These are phyloP conservation scores for Aphanomyces cochlioides DNA, from an alignment of 352 stramenopile species.

Conservation along the genomic window DNA sequence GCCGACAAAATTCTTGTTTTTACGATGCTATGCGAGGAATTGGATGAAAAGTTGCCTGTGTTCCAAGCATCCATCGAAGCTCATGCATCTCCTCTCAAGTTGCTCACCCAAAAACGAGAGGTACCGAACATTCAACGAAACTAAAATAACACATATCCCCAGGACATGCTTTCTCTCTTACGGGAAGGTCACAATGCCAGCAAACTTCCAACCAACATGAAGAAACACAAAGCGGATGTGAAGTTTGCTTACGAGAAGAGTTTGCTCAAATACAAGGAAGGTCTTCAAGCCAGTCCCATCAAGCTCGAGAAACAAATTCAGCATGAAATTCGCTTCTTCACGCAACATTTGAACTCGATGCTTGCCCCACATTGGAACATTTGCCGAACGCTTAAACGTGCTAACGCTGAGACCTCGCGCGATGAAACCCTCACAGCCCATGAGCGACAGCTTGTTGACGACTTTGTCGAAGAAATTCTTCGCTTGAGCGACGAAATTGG, in stretches of 20 bases:
- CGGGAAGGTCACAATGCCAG: not conserved
- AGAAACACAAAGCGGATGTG: slow-evolving; percentile 24
- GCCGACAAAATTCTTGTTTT: slow-evolving; percentile 3
- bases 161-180: slow-evolving; percentile 4
- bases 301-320: slow-evolving; percentile 27
- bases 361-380: not conserved
- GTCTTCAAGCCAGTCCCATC: slow-evolving; percentile 18
- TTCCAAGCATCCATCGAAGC: not conserved
- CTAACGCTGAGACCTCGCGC: not conserved
- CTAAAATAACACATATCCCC: not conserved
- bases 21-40: slow-evolving; percentile 6
- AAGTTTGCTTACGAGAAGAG: slow-evolving; percentile 2
- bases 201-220: slow-evolving; percentile 14
- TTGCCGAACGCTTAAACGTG: not conserved
- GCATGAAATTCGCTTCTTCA: slow-evolving; percentile 21
- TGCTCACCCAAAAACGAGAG: slow-evolving; percentile 15
- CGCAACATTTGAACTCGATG: slow-evolving; percentile 1
- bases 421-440: not conserved
- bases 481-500: slow-evolving; percentile 6
- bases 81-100: not conserved
- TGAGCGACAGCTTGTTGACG: not conserved
- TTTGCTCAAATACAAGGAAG: slow-evolving; percentile 22
- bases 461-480: not conserved
- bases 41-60: not conserved
- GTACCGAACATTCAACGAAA: not conserved